phyloP scores from a whole-genome alignment of 1,284 basidiomycete species.

The Apiotrichum laibachii region DNA sequence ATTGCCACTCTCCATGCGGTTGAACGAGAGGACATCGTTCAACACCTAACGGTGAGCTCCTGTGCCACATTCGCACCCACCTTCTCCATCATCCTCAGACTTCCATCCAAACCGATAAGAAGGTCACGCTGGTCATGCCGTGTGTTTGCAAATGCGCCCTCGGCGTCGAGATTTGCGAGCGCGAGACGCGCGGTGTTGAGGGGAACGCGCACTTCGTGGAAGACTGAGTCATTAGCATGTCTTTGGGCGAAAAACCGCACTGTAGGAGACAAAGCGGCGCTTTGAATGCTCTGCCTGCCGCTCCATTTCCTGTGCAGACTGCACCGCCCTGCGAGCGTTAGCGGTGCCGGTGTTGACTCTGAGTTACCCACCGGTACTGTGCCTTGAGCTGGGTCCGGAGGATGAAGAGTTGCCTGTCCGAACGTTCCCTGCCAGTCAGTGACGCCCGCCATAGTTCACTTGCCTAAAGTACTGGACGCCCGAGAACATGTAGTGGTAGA shows the following conservation, averaged over 20 bases:
- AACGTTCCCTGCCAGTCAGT: constrained; percentile 45
- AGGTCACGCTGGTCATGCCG: constrained; percentile 43
- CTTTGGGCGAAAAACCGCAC: constrained; percentile 33
- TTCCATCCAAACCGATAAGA: constrained; percentile 62
- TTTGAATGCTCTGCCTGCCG: constrained; percentile 72
- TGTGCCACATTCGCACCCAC: constrained; percentile 42
- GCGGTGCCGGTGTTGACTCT: neutral
- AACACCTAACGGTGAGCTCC: constrained; percentile 40
- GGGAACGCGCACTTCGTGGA: constrained; percentile 73
- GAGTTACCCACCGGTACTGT: constrained; percentile 56
- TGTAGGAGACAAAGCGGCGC: constrained; percentile 73
- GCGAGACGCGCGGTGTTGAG: constrained; percentile 83
- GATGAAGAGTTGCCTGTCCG: constrained; percentile 61
- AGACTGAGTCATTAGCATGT: constrained; percentile 13
- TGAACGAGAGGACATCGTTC: constrained; percentile 69
- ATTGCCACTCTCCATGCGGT: constrained; percentile 53
- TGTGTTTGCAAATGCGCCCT: constrained; percentile 42
- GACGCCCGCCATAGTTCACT: neutral
- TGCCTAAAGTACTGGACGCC: constrained; percentile 33
- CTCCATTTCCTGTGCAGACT: constrained; percentile 81
- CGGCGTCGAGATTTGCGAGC: constrained; percentile 82
- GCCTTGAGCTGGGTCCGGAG: constrained; percentile 71
- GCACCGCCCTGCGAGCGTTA: constrained; percentile 59
- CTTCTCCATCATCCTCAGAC: constrained; percentile 69
- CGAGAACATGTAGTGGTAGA: constrained; percentile 48